A percentile compares a stretch with the other conserved stretches of the same genome.
Conservation (phyloP, 2,329 filamentous ascomycete genomes). For the Exophiala bonariae region DNA sequence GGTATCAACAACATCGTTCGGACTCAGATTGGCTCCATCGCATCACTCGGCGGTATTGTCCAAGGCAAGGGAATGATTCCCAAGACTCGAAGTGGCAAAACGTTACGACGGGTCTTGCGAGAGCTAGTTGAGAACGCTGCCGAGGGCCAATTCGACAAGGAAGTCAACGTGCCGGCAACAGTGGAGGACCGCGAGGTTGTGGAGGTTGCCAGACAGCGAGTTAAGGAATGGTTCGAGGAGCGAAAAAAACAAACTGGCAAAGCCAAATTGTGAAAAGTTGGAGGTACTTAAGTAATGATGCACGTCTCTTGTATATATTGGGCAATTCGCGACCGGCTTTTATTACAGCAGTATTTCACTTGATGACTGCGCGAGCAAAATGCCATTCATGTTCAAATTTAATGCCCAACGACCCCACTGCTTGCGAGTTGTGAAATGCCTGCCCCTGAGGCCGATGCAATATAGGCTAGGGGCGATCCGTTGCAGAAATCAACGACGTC, state of each 20-base stretch:
- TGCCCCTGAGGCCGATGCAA: too few species aligned
- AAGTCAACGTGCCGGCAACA: constrained; percentile 75
- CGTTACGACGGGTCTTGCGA: constrained; percentile 74
- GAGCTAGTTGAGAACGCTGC: constrained; percentile 83
- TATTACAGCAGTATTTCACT: too few species aligned
- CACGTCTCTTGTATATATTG: too few species aligned
- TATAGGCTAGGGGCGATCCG: too few species aligned
- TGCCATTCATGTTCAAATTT: too few species aligned
- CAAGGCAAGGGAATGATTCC: constrained; percentile 85
- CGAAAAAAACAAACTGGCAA: constrained; percentile 31
- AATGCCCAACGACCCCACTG: too few species aligned
- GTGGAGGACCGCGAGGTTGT: constrained; percentile 79
- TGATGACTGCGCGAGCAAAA: too few species aligned
- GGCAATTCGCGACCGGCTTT: too few species aligned
- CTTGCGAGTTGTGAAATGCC: too few species aligned
- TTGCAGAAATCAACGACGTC: too few species aligned
- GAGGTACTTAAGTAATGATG: too few species aligned
- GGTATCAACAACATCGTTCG: constrained; percentile 60
- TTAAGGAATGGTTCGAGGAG: constrained; percentile 72
- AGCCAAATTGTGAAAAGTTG: constrained; percentile 26
- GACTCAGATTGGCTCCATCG: constrained; percentile 82
- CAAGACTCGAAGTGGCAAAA: constrained; percentile 91
- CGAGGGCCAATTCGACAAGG: constrained; percentile 69
- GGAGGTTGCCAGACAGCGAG: constrained; percentile 68
- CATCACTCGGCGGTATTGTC: constrained; percentile 80